A percentile compares a stretch with the other conserved stretches of the same genome.
Conservation (phyloP, 768 basidiomycete genomes). For the Pisolithus albus region DNA sequence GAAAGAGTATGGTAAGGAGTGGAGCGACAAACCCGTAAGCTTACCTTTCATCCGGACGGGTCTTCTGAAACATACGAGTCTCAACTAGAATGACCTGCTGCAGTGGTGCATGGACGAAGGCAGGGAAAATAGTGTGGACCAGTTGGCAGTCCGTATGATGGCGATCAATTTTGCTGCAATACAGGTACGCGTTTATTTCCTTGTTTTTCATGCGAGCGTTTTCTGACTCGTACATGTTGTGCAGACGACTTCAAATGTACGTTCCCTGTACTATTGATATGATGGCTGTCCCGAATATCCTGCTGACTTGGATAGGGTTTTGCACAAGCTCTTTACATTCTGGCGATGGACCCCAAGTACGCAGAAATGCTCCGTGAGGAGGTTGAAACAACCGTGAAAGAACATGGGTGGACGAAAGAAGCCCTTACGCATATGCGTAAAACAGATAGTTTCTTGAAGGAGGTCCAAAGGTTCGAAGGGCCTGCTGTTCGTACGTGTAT, state of each 20-base stretch:
- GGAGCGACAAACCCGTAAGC: constrained; percentile 29
- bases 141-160: not conserved
- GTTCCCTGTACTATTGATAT: not conserved
- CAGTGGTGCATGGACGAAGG: not conserved
- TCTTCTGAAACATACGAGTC: not conserved
- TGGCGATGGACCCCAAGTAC: constrained; percentile 32
- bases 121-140: not conserved
- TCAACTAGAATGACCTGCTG: not conserved
- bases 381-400: constrained; percentile 21
- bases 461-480: constrained; percentile 28
- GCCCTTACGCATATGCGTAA: constrained; percentile 28
- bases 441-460: constrained; percentile 37
- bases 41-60: not conserved
- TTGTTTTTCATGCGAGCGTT: too few relatives aligned
- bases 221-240: not conserved
- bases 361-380: constrained; percentile 33
- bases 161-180: not conserved
- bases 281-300: not conserved
- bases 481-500: constrained; percentile 14
- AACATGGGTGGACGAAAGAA: constrained; percentile 26
- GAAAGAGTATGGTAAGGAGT: constrained; percentile 19
- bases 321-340: constrained; percentile 28
- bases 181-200: constrained; percentile 10
- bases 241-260: not conserved
- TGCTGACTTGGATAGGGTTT: constrained; percentile 17